Evolutionary conservation across 108 stramenopile species (phyloP), one percentile per base, ranked within the genome.

Genomic region (Pseudonitzschia multiseries): DNA sequence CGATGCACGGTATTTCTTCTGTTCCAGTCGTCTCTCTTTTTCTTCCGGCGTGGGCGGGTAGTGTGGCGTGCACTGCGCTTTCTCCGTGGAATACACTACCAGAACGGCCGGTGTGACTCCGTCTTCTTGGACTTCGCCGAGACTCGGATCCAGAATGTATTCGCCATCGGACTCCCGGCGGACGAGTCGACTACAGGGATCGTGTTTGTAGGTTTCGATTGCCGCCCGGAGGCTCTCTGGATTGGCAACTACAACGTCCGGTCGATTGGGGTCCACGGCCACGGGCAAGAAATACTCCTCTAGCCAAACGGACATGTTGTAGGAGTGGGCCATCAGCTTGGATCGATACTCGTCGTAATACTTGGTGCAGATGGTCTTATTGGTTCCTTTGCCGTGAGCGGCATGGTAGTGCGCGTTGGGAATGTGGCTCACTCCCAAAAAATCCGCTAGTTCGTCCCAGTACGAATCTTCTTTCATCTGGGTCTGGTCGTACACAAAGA

Each of bases 401-500:
- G 22, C 36, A 75, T 50, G 69, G 40, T 72, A 41, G 61, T 71
- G n/a, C 64, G 18, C 29, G 20, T 71, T 64, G 40, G 43, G 71
- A 51, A 69, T 86, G 22, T 69, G 54, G 62, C 62, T 61, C 8
- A 54, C 21, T 75, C 54, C 22, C 76, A 42, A 43, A 72, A 84
- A 41, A 51, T 42, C 42, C 65, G 74, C 48, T 63, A 78, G 68
- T 57, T 48, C 26, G 57, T 76, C 50, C 68, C 65, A 77, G 12
- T 79, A 57, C 59, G 66, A 31, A 0, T 51, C 62, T 40, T 81
- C 57, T 14, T 73, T 77, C 36, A 86, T 44, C 62, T 80, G 78
- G 28, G 71, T 57, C 48, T 77, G 59, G 57, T 86, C 86, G 40
- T 86, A 86, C 24, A 86, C 8, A 65, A 84, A 80, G 2, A 86